phyloP scores from a whole-genome alignment of 225 moss, liverwort and hornwort genomes.

The Physcomitrium patens region DNA sequence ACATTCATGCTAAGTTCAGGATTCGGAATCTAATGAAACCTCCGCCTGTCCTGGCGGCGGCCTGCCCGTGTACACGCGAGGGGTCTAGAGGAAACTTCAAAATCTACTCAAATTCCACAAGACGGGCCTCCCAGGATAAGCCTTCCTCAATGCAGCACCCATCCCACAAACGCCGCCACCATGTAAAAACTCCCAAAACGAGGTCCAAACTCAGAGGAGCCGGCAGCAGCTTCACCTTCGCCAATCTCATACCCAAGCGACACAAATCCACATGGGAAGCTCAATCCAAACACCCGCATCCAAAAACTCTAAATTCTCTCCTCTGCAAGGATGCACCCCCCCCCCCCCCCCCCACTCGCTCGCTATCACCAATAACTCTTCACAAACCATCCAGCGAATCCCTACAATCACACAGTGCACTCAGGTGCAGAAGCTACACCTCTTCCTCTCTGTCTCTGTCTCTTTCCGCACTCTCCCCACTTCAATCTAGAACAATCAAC shows the following conservation, averaged over 20 bases:
- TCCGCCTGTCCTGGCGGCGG: slow-evolving; percentile 9
- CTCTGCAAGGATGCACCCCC: too few species aligned
- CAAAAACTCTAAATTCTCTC: slow-evolving; percentile 4
- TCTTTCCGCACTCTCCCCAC: neutral
- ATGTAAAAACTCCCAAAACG: neutral
- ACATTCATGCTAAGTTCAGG: slow-evolving; percentile 3
- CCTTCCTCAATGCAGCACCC: slow-evolving; percentile 7
- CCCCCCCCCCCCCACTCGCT: neutral
- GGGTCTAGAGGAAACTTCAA: neutral
- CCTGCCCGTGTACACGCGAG: neutral
- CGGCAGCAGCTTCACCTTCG: neutral
- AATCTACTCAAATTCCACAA: neutral
- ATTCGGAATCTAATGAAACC: slow-evolving; percentile 6
- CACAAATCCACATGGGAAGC: neutral
- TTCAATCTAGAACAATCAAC: slow-evolving; percentile 19
- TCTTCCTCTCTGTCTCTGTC: neutral
- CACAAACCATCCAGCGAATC: neutral
- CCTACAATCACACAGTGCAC: neutral
- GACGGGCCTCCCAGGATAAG: neutral
- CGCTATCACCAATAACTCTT: neutral
- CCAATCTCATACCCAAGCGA: neutral
- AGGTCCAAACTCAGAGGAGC: neutral
- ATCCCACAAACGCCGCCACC: neutral
- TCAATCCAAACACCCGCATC: neutral
- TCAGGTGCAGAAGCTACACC: neutral